Evolutionary conservation across 1,284 basidiomycete species (phyloP).

Genomic region (Ustilago sp.): DNA sequence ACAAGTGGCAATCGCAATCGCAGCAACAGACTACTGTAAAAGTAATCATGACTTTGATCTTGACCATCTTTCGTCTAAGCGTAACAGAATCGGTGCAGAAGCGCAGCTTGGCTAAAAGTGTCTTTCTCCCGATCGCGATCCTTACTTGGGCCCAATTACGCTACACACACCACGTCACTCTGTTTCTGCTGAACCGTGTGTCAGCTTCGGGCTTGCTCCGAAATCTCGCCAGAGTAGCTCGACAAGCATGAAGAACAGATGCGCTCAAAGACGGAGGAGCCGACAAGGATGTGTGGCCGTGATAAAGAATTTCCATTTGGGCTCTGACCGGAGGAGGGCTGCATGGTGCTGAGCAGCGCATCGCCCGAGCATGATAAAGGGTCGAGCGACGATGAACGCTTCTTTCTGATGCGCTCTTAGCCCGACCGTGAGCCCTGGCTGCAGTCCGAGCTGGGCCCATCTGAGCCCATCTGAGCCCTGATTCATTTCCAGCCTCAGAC

Average conservation of each 20-base stretch:
- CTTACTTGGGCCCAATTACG: not conserved
- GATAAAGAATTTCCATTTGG: not conserved
- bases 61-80: too few species aligned
- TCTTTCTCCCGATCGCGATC: not conserved
- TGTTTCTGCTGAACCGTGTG: not conserved
- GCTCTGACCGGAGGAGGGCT: not conserved
- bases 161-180: not conserved
- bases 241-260: not conserved
- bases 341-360: not conserved
- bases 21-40: too few species aligned
- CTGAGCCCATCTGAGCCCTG: too few species aligned
- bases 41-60: too few species aligned
- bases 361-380: not conserved
- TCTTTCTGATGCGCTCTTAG: too few species aligned
- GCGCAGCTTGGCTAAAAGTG: not conserved
- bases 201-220: not conserved
- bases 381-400: too few species aligned
- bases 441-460: too few species aligned
- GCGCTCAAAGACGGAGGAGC: not conserved
- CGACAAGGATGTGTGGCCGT: constrained; percentile 4
- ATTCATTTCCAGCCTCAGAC: too few species aligned
- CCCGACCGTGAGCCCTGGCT: too few species aligned
- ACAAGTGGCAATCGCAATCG: too few species aligned
- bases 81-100: not conserved
- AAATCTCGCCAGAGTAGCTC: not conserved